Base-by-base conservation (phyloP, 2,329 filamentous ascomycete species). In the Neopestalotiopsis sp. region DNA sequence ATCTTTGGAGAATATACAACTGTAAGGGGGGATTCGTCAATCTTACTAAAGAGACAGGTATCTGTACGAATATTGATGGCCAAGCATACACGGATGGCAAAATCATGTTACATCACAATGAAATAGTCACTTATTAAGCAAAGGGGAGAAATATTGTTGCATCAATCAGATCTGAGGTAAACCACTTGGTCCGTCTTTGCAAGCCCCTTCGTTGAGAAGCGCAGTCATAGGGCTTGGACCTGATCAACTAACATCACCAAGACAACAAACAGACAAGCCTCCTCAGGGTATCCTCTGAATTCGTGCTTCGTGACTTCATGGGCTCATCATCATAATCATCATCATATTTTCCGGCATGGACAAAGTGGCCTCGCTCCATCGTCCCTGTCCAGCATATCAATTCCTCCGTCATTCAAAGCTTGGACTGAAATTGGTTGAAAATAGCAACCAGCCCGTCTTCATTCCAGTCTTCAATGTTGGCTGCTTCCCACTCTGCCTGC, bases 401-500 rank as follows among this genome's bases (percentile, higher is more conserved):
- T 42, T 24, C 20, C 2, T 13, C n/a, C 9, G 59, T n/a, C 61
- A 13, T 17, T 65, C 62, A 65, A 45, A 65, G 24, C 28, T 53
- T 49, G 17, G 24, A n/a, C 10, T 40, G n/a, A 53, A 40, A 58
- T 45, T 66, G 45, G n/a, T 45, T 24, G 38, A 66, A 66, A 5
- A 66, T 38, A 13, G 65, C 59, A 10, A 58, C 59, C 4, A 57
- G 45, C 5, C 56, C 45, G 13, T 63, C 66, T 24, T 49, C 67
- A 34, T 40, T 49, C 24, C 68, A 57, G 5, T 67, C 45, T 10
- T 67, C 65, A 17, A 69, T 38, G 28, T 69, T 69, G 28, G 38
- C 68, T 14, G 68, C 68, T 66, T 77, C 75, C 76, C 76, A 78
- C 28, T 78, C 76, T 0, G 70, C 72, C 69, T 77, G 76, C 32